A percentile compares a stretch with the other conserved stretches of the same genome.
Conservation (phyloP, 257 asterid genomes). For the Avicennia marina region DNA sequence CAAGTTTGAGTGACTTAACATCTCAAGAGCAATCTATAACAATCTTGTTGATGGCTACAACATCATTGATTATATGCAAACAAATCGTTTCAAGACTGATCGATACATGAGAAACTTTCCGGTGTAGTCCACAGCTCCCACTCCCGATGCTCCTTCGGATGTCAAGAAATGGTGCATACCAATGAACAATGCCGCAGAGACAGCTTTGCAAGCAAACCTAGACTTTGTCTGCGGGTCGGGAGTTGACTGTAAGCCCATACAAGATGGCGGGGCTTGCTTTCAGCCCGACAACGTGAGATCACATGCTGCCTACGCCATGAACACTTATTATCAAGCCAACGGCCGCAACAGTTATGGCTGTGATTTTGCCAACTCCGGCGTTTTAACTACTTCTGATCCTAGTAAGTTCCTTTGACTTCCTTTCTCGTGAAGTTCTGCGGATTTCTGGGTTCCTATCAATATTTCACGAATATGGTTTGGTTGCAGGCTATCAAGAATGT, state of each 20-base stretch:
- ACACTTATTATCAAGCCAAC: conserved; percentile 39
- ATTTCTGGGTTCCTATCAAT: no score
- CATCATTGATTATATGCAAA: no score
- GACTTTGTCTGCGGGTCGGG: conserved; percentile 38
- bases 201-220: conserved; percentile 38
- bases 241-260: conserved; percentile 39
- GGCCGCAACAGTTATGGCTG: conserved; percentile 34
- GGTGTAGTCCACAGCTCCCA: conserved; percentile 14
- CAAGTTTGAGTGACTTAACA: no score
- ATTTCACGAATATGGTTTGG: background rate
- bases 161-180: conserved; percentile 42
- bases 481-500: conserved; percentile 32
- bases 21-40: no score
- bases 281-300: conserved; percentile 34
- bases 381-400: conserved; percentile 28
- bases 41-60: no score
- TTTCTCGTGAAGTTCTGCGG: no score
- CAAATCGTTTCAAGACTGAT: no score
- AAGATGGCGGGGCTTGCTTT: conserved; percentile 39
- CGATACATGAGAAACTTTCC: no score
- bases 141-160: conserved; percentile 9
- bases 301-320: conserved; percentile 50
- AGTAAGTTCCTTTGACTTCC: conserved; percentile 26
- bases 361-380: conserved; percentile 26
- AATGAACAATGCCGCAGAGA: conserved; percentile 24